phyloP scores from a whole-genome alignment of 495 filamentous ascomycete genomes.

The Penicillium tannophilum region DNA sequence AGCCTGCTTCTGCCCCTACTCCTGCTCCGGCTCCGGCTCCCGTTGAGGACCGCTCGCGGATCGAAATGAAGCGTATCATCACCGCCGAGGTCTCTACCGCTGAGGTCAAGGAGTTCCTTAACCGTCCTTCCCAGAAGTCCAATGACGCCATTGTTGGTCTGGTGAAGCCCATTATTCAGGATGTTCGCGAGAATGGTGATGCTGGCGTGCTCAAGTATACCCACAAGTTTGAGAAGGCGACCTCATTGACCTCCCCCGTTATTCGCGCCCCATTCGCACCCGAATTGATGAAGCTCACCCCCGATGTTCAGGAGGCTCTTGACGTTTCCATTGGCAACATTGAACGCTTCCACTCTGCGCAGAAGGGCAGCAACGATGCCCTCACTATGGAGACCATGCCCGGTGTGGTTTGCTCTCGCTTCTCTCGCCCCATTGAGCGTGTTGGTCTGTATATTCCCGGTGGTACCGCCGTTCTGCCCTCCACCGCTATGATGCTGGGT shows the following conservation, averaged over 20 bases:
- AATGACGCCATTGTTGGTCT: slow-evolving; percentile 87
- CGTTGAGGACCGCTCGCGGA: slow-evolving; percentile 60
- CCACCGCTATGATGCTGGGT: slow-evolving; percentile 95
- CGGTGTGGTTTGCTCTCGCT: slow-evolving; percentile 90
- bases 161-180: slow-evolving; percentile 86
- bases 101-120: slow-evolving; percentile 69
- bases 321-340: slow-evolving; percentile 94
- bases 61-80: slow-evolving; percentile 80
- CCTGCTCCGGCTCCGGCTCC: slow-evolving; percentile 43
- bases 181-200: slow-evolving; percentile 79
- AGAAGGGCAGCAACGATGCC: slow-evolving; percentile 72
- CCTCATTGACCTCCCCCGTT: slow-evolving; percentile 83
- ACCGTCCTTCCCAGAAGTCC: slow-evolving; percentile 89
- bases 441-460: slow-evolving; percentile 95
- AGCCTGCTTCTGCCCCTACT: slow-evolving; percentile 43
- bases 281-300: slow-evolving; percentile 78
- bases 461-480: slow-evolving; percentile 92
- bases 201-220: slow-evolving; percentile 87
- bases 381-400: slow-evolving; percentile 95
- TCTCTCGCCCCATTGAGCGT: slow-evolving; percentile 87
- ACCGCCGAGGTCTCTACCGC: slow-evolving; percentile 59
- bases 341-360: slow-evolving; percentile 86
- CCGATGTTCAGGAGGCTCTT: slow-evolving; percentile 86
- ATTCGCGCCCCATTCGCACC: slow-evolving; percentile 83
- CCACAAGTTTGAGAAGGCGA: slow-evolving; percentile 96